Conservation (phyloP, 257 asterid species). For the Oldenlandia corymbosa region DNA sequence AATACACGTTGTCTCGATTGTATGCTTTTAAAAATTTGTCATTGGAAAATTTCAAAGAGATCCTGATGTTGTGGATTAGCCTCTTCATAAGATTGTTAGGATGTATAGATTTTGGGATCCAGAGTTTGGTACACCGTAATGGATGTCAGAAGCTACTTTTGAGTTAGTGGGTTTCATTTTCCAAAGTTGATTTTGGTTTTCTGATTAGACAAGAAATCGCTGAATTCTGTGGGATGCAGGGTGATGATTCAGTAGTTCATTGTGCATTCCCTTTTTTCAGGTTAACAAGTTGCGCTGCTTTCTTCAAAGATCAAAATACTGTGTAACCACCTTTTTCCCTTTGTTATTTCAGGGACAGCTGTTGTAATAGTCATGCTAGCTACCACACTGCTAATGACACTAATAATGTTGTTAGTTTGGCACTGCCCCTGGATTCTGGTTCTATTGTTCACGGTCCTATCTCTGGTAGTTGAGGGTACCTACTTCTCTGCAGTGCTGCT, state of each 20-base stretch:
- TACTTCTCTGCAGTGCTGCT: constrained; percentile 83
- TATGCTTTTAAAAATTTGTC: not conserved
- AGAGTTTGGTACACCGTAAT: no score
- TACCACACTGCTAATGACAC: constrained; percentile 85
- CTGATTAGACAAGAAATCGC: not conserved
- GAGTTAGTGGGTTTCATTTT: not conserved
- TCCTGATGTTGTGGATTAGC: no score
- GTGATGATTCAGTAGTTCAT: not conserved
- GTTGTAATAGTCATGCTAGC: constrained; percentile 93
- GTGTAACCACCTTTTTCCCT: not conserved
- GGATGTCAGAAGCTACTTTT: not conserved
- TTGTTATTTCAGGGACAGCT: constrained; percentile 72
- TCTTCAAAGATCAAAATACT: not conserved
- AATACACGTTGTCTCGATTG: not conserved
- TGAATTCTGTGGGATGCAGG: not conserved
- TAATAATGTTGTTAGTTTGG: constrained; percentile 89
- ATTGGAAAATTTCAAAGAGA: not conserved
- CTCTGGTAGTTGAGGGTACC: constrained; percentile 68
- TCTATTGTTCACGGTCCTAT: constrained; percentile 60
- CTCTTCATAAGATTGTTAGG: not conserved
- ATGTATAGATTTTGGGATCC: not conserved
- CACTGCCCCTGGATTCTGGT: constrained; percentile 91
- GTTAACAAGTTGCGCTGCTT: not conserved
- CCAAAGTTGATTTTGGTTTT: not conserved
- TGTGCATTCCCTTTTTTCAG: not conserved